Percentiles rank a stretch among this genome's conserved stretches.
Evolutionary conservation across 257 asterid genomes (phyloP).

Genomic region (Solanum piurae): DNA sequence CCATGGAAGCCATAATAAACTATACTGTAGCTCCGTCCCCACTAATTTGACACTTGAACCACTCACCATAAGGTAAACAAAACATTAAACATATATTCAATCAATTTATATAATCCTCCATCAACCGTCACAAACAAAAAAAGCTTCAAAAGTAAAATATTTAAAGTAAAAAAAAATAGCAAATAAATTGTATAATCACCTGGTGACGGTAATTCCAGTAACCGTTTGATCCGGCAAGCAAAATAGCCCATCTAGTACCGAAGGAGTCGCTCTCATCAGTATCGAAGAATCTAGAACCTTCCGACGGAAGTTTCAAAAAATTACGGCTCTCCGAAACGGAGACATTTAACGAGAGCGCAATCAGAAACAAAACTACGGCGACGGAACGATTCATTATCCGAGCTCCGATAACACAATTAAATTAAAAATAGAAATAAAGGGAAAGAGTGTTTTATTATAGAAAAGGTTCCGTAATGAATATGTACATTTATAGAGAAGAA

Average conservation of each 20-base stretch:
- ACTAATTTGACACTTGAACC: neutral
- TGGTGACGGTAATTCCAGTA: constrained; percentile 97
- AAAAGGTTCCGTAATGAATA: neutral
- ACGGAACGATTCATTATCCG: constrained; percentile 20
- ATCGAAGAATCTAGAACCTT: constrained; percentile 33
- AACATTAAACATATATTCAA: neutral
- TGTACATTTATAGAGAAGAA: neutral
- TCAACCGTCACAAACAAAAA: neutral
- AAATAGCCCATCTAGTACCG: constrained; percentile 95
- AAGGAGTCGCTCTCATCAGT: constrained; percentile 30
- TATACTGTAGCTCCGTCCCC: neutral
- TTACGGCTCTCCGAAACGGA: constrained; percentile 40
- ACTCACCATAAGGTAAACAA: neutral
- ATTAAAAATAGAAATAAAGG: neutral
- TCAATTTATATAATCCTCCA: neutral
- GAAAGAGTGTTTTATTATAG: neutral
- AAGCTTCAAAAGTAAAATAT: neutral
- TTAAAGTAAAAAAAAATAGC: neutral
- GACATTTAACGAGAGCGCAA: constrained; percentile 29
- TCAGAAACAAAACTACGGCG: constrained; percentile 25
- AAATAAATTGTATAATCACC: constrained; percentile 26
- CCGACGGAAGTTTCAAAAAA: constrained; percentile 57
- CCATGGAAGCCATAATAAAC: neutral
- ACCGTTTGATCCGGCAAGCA: constrained; percentile 84
- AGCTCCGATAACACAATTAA: neutral